A percentile compares a stretch with the other conserved stretches of the same genome.
Conservation (phyloP, 1,139 yeast genomes). For the Candida tropicalis region DNA sequence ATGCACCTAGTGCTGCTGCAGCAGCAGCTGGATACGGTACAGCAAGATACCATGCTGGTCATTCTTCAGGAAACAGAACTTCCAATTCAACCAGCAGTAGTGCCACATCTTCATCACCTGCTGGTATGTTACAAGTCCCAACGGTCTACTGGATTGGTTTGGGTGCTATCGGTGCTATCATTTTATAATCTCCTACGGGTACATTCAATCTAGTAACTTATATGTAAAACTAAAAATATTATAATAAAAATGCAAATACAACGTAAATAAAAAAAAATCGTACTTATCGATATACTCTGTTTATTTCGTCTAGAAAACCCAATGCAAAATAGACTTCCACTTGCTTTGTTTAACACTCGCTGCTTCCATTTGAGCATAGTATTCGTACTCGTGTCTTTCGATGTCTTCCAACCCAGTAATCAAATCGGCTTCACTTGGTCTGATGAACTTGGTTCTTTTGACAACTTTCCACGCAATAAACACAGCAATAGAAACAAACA, state of each 20-base stretch:
- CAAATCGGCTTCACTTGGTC: conserved; percentile 38
- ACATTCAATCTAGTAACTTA: too few species aligned
- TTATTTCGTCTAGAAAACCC: conserved; percentile 10
- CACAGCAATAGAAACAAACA: conserved; percentile 33
- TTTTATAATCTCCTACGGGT: too few species aligned
- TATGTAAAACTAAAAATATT: too few species aligned
- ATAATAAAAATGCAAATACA: too few species aligned
- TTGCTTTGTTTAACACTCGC: conserved; percentile 1
- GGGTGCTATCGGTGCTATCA: not conserved
- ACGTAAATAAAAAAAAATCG: conserved; percentile 68
- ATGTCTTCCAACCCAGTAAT: conserved; percentile 35
- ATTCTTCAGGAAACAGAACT: not conserved
- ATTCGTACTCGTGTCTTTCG: conserved; percentile 44
- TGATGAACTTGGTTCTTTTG: conserved; percentile 26
- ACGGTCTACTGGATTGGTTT: not conserved
- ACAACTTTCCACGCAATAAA: conserved; percentile 35
- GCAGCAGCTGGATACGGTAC: conserved; percentile 18
- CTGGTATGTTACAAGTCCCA: conserved; percentile 5
- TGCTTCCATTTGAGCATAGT: conserved; percentile 30
- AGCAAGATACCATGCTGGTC: conserved; percentile 13
- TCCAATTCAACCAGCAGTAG: not conserved
- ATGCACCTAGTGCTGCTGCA: conserved; percentile 16
- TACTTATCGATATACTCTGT: too few species aligned
- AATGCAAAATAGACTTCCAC: conserved; percentile 5
- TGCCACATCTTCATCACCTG: conserved; percentile 7